phyloP scores from a whole-genome alignment of 495 filamentous ascomycete genomes.

The Penicillium maclennaniae region DNA sequence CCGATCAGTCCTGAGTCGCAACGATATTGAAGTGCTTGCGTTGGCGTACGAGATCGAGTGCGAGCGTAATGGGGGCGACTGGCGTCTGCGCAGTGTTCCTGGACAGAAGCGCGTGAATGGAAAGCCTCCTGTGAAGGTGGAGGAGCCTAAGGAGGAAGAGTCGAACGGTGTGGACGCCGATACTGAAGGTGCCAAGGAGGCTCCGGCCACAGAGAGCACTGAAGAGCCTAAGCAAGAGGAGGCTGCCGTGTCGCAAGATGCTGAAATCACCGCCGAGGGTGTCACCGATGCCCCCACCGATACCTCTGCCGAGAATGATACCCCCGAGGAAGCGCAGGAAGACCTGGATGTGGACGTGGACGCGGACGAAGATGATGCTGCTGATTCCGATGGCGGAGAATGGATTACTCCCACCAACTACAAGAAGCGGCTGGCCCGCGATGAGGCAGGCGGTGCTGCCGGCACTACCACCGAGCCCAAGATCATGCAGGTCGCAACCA shows the following conservation, averaged over 20 bases:
- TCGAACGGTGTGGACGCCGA: constrained; percentile 30
- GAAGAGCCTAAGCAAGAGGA: constrained; percentile 18
- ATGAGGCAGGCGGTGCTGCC: constrained; percentile 45
- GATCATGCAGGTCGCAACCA: constrained; percentile 74
- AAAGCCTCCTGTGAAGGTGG: constrained; percentile 50
- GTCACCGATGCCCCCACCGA: background rate
- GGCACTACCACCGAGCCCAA: constrained; percentile 50
- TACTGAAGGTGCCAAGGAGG: constrained; percentile 25
- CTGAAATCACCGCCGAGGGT: background rate
- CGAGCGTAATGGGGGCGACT: constrained; percentile 78
- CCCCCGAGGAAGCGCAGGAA: constrained; percentile 22
- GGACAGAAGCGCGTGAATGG: constrained; percentile 76
- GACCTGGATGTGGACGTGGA: constrained; percentile 17
- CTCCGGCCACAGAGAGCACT: constrained; percentile 19
- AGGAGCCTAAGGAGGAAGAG: constrained; percentile 27
- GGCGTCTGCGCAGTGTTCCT: constrained; percentile 71
- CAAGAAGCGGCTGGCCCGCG: constrained; percentile 71
- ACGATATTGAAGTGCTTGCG: constrained; percentile 85
- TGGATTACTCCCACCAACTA: constrained; percentile 97
- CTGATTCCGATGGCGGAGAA: constrained; percentile 64
- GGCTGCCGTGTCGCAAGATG: constrained; percentile 7
- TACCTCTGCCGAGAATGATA: constrained; percentile 2
- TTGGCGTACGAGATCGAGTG: constrained; percentile 89
- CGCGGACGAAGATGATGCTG: constrained; percentile 45
- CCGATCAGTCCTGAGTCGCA: constrained; percentile 74